A percentile compares a stretch with the other conserved stretches of the same genome.
These are phyloP conservation scores for Rickenella mellea DNA, from an alignment of 768 basidiomycete genomes.

Conservation along the genomic window DNA sequence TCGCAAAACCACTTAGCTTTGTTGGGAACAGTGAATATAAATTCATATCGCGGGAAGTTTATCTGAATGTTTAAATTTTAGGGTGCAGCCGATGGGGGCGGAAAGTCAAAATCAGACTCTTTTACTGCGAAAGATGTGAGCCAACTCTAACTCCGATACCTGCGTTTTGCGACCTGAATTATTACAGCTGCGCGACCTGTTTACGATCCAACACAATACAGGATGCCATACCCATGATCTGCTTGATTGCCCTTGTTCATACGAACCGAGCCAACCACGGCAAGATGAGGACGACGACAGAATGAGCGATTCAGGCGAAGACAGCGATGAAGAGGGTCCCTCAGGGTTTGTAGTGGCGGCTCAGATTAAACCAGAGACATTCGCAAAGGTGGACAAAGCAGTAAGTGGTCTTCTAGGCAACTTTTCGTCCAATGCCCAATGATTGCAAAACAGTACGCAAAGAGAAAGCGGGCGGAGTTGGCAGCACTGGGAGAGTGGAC, in stretches of 20 bases:
- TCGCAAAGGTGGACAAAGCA: conserved; percentile 40
- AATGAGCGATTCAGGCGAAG: conserved; percentile 17
- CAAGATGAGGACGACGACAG: conserved; percentile 3
- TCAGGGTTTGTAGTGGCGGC: conserved; percentile 58
- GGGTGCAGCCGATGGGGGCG: conserved; percentile 22
- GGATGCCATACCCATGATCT: conserved; percentile 90
- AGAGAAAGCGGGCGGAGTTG: conserved; percentile 59
- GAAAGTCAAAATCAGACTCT: conserved; percentile 67
- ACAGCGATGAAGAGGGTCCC: conserved; percentile 19
- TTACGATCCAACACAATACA: conserved; percentile 73
- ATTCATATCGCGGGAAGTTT: neutral
- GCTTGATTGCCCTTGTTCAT: conserved; percentile 66
- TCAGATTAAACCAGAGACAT: conserved; percentile 37
- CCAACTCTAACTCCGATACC: conserved; percentile 6
- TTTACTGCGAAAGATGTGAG: conserved; percentile 81
- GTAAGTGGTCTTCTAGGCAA: conserved; percentile 25
- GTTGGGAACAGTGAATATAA: conserved; percentile 52
- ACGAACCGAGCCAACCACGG: conserved; percentile 1
- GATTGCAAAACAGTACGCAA: conserved; percentile 37
- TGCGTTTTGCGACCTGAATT: conserved; percentile 1
- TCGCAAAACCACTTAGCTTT: conserved; percentile 34
- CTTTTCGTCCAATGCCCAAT: conserved; percentile 6
- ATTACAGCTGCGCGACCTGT: conserved; percentile 79
- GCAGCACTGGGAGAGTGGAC: conserved; percentile 75
- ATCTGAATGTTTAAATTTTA: conserved; percentile 9